Base-by-base conservation (phyloP, 2,329 filamentous ascomycete genomes). In the Penicillium sp. region DNA sequence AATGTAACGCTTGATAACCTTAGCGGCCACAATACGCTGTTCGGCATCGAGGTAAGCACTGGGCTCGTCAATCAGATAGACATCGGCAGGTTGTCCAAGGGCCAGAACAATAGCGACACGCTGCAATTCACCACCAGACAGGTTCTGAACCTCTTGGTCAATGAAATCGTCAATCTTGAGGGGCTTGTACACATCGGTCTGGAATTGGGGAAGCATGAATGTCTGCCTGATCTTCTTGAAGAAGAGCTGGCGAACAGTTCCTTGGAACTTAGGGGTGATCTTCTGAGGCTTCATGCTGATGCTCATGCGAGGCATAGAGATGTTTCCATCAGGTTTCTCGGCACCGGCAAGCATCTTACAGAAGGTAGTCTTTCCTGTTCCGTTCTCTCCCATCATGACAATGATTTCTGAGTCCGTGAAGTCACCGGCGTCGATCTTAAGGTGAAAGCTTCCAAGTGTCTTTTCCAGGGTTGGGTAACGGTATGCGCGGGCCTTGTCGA, bases 201-300 rank as follows among this genome's bases (percentile, higher is more conserved):
- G 95, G 86, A 99, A 99, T 80, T 99, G 95, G 31, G 95, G 95
- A 70, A 90, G 95, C 72, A 99, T 80, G 87, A 99, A 99, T 44
- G 94, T 90, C 65, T 93, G 89, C 86, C 97, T 97, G 82, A 99
- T 99, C 84, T 95, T 94, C 90, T 99, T 99, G 88, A 98, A 97
- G 86, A 99, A 98, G 55, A 99, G 86, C 80, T 97, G 93, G 66
- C 95, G 92, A 62, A 99, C 95, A 45, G 94, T 99, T 67, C 96
- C 95, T 69, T 93, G 90, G 76, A 97, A 99, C 81, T 97, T 99
- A 75, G 95, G 95, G 2, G 93, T 99, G 74, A 99, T 99, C 74
- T 96, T 99, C 84, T 99, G 95, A 21, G 96, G 96, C 86, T 99
- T 99, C 93, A 98, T 96, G 83, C 90, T 93, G 78, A 99, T 97